Percentiles rank a stretch among this genome's conserved stretches.
phyloP scores from a whole-genome alignment of 164 flowering plant species.

The Amborella trichopoda region DNA sequence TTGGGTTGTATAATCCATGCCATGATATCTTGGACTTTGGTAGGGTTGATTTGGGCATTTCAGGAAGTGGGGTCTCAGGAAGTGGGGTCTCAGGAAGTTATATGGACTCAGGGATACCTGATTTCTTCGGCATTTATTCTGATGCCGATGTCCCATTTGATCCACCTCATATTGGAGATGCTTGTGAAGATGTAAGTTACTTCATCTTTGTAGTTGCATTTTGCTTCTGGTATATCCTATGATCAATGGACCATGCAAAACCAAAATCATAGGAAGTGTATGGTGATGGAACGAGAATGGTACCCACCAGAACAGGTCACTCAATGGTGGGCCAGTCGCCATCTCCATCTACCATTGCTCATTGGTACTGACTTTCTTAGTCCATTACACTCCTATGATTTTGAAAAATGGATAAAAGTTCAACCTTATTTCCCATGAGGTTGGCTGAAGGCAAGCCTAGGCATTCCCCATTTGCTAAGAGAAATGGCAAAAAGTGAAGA shows the following conservation, averaged over 20 bases:
- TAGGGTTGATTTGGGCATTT: constrained; percentile 31
- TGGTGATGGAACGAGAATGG: too few species aligned
- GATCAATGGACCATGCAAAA: not conserved
- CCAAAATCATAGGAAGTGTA: not conserved
- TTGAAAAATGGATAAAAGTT: too few species aligned
- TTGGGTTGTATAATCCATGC: constrained; percentile 26
- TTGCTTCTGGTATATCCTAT: not conserved
- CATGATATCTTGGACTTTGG: constrained; percentile 36
- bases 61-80: constrained; percentile 48
- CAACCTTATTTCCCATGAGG: too few species aligned
- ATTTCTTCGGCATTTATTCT: constrained; percentile 58
- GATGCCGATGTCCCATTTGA: constrained; percentile 43
- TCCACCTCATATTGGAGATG: constrained; percentile 46
- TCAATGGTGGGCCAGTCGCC: too few species aligned
- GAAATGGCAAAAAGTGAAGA: too few species aligned
- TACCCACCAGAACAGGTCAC: too few species aligned
- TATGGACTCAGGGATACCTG: constrained; percentile 52
- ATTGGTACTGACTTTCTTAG: not conserved
- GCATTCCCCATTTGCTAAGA: too few species aligned
- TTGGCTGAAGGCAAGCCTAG: too few species aligned
- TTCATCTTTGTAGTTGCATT: constrained; percentile 1
- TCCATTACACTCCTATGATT: not conserved
- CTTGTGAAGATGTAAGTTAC: constrained; percentile 52
- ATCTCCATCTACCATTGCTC: not conserved
- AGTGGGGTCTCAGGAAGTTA: constrained; percentile 44